Evolutionary conservation across 345 rosid species (phyloP), one percentile per base, ranked within the genome.

Genomic region (Hevea brasiliensis): DNA sequence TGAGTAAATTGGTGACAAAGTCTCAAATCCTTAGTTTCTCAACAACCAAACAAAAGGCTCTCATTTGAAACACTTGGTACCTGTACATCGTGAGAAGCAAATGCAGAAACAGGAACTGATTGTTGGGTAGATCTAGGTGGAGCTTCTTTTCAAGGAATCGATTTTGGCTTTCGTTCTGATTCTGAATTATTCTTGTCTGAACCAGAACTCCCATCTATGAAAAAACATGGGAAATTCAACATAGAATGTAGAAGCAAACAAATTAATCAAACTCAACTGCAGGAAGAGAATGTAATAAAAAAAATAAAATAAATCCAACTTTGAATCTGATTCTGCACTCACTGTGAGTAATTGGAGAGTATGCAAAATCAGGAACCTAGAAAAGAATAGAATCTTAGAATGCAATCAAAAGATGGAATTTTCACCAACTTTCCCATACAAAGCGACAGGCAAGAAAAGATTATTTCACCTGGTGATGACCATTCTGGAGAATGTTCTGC

Each of bases 391-490:
- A 84, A 86, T 81, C 80, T 86, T 68, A 89, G 80, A 81, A 82
- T 72, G 77, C 61, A 77, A 81, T 57, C 23, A 50, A 74, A 59
- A 67, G 48, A 50, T 14, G 14, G 61, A 77, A 63, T 47, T 74
- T 77, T 61, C 55, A 54, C 54, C 64, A 56, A 67, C 80, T 81
- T 81, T 73, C 44, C 13, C 61, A 64, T 32, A 72, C 47, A 78
- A 75, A 75, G 67, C 29, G 56, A 72, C 29, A 40, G 8, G 67
- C 50, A 65, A 65, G 74, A 61, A 77, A 74, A 42, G 51, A 64
- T 76, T 65, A 29, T 74, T 77, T 81, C 76, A 92, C 98, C 97
- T 92, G 97, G 82, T 88, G 93, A 85, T 84, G 82, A 65, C 85
- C 86, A 61, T 88, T 88, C 72, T 86, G 96, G 50, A 77, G 72